Evolutionary conservation across 2,329 filamentous ascomycete genomes (phyloP).

Genomic region (Colletotrichum sp.): DNA sequence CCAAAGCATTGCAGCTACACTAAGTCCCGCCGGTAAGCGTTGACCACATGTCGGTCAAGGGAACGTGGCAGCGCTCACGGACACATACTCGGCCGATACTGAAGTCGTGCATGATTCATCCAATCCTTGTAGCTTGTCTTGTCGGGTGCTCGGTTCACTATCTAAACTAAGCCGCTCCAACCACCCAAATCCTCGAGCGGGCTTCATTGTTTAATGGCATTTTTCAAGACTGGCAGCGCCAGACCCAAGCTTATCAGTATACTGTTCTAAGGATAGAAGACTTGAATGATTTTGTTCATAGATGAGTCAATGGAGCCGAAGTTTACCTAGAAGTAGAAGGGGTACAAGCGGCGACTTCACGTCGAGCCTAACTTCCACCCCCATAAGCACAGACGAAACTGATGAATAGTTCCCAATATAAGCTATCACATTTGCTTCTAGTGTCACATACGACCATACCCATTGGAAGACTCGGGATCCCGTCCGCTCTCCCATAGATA

Average conservation of each 20-base stretch:
- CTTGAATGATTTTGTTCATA: neutral
- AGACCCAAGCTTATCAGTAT: neutral
- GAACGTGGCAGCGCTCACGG: neutral
- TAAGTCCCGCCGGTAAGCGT: neutral
- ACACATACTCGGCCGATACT: neutral
- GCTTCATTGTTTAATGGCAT: neutral
- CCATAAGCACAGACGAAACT: neutral
- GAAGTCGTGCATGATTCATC: neutral
- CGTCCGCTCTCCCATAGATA: neutral
- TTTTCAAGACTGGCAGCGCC: neutral
- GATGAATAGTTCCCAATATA: neutral
- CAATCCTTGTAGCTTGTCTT: neutral
- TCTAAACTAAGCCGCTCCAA: neutral
- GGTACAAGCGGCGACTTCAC: neutral
- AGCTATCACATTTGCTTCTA: fast-evolving
- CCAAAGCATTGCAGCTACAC: neutral
- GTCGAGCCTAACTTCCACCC: neutral
- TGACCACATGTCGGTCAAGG: neutral
- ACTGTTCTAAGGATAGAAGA: neutral
- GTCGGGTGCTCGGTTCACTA: neutral
- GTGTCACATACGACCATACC: neutral
- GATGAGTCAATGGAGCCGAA: neutral
- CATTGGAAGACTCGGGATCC: neutral
- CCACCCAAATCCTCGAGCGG: neutral
- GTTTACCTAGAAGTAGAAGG: neutral